phyloP scores from a whole-genome alignment of 306 rosid species.

The Coriaria nepalensis region DNA sequence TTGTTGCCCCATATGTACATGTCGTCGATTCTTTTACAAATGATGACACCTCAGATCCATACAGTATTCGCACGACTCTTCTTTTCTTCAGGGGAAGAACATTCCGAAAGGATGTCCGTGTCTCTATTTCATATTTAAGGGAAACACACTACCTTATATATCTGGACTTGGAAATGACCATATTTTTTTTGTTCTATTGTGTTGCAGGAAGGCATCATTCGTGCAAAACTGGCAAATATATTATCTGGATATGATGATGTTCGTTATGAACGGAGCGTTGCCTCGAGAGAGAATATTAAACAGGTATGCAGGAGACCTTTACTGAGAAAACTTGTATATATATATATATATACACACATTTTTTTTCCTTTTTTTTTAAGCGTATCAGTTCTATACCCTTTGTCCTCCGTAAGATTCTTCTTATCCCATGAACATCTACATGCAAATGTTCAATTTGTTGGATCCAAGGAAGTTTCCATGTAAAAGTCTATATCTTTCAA shows the following conservation, averaged over 20 bases:
- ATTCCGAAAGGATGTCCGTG: conserved; percentile 69
- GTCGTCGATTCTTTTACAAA: conserved; percentile 66
- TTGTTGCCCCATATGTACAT: conserved; percentile 83
- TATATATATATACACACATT: no score
- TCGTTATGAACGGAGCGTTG: conserved; percentile 76
- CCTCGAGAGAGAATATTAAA: conserved; percentile 70
- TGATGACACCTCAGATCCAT: conserved; percentile 69
- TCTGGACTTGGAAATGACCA: conserved; percentile 10
- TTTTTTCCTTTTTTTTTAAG: no score
- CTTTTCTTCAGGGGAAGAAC: conserved; percentile 88
- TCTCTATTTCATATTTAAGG: conserved; percentile 11
- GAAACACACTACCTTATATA: conserved; percentile 5
- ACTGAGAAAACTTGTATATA: no score
- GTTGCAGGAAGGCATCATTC: conserved; percentile 84
- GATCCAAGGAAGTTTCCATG: no score
- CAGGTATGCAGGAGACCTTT: conserved; percentile 59
- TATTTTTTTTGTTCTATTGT: conserved; percentile 10
- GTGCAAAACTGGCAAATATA: conserved; percentile 66
- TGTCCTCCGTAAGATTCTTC: no score
- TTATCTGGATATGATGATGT: conserved; percentile 63
- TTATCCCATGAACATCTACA: no score
- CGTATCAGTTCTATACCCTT: no score
- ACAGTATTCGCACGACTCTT: conserved; percentile 55
- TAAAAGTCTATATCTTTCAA: no score
- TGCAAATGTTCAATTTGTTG: no score